Percentiles rank a stretch among this genome's conserved stretches.
Conservation (phyloP, 2,329 filamentous ascomycete genomes). For the Clarireedia homoeocarpa region DNA sequence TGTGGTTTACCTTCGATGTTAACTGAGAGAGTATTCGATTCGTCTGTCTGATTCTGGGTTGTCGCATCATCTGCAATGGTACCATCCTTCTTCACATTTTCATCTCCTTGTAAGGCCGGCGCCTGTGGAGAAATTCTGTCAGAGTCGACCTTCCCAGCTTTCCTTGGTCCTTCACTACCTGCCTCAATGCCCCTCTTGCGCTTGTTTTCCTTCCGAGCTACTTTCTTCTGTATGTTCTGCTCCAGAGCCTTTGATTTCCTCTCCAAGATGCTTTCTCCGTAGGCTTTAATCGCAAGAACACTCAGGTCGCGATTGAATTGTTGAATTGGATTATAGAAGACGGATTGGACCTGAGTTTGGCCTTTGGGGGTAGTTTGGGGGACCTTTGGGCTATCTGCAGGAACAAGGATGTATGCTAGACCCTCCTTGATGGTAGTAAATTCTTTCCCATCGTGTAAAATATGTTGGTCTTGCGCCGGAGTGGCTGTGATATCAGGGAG, state of each 20-base stretch:
- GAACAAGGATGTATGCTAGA: slow-evolving; percentile 58
- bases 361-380: slow-evolving; percentile 39
- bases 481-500: slow-evolving; percentile 22
- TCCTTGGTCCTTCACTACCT: slow-evolving; percentile 26
- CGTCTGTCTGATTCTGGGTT: not conserved
- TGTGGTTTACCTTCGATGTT: not conserved
- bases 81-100: not conserved
- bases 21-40: not conserved
- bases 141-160: slow-evolving; percentile 29
- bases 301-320: slow-evolving; percentile 97
- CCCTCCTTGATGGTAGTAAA: slow-evolving; percentile 60
- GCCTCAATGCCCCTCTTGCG: slow-evolving; percentile 34
- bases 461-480: slow-evolving; percentile 26
- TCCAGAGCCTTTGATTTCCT: slow-evolving; percentile 36
- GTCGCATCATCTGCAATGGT: not conserved
- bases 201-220: slow-evolving; percentile 38
- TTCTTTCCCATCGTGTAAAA: slow-evolving; percentile 39
- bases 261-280: slow-evolving; percentile 60
- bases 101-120: not conserved
- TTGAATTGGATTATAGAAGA: slow-evolving; percentile 98
- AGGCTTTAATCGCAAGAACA: slow-evolving; percentile 84
- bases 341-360: slow-evolving; percentile 60
- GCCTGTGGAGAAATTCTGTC: not conserved
- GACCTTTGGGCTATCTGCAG: slow-evolving; percentile 41
- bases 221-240: slow-evolving; percentile 31